These are phyloP conservation scores for Arxiozyma slooffiae DNA, from an alignment of 1,139 yeast genomes.

Conservation along the genomic window DNA sequence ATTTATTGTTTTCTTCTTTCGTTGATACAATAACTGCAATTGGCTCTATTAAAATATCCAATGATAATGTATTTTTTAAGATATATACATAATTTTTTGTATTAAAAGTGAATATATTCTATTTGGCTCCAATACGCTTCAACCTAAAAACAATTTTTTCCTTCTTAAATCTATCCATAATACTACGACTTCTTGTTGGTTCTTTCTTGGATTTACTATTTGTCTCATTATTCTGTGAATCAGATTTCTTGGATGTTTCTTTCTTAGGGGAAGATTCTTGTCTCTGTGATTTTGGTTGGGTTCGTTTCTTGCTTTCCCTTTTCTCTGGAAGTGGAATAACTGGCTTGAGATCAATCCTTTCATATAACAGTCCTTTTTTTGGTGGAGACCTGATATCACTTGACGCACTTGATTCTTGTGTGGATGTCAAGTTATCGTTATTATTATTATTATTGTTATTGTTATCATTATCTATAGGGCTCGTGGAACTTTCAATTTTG, in stretches of 20 bases:
- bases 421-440: not conserved
- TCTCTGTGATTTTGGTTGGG: too few relatives aligned
- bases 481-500: not conserved
- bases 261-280: not conserved
- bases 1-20: too few relatives aligned
- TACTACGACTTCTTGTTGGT: not conserved
- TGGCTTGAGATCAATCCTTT: slow-evolving; percentile 2
- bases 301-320: too few relatives aligned
- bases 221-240: not conserved
- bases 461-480: not conserved
- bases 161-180: slow-evolving; percentile 1
- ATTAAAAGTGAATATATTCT: too few relatives aligned
- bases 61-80: not conserved
- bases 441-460: not conserved
- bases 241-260: not conserved
- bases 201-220: not conserved
- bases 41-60: not conserved
- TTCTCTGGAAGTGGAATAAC: not conserved
- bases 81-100: too few relatives aligned
- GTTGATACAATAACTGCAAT: not conserved
- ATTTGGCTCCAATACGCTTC: not conserved
- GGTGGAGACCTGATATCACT: not conserved
- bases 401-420: not conserved
- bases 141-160: not conserved
- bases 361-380: slow-evolving; percentile 3